Evolutionary conservation across 2,329 filamentous ascomycete species (phyloP), one percentile per base, ranked within the genome.

Genomic region (Cercospora zeina): DNA sequence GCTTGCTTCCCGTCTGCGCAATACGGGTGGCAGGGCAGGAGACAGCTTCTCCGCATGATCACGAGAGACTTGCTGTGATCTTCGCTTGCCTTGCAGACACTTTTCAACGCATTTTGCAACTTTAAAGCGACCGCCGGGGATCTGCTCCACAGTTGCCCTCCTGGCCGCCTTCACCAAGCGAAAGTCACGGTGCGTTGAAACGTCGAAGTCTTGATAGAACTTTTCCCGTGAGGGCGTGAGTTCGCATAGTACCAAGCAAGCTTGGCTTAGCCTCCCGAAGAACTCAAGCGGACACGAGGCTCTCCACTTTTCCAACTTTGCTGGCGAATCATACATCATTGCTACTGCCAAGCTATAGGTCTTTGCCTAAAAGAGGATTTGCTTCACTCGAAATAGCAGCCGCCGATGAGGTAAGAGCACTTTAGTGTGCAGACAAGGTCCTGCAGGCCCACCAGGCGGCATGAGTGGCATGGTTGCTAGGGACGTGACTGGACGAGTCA

Each of bases 331-430:
- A 53, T 30, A 30, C 7, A 11, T 7, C 10, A 10, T 13, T 10
- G 11, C 6, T 16, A 9, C 6, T 27, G 56, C 45, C 45, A 51
- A 59, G 56, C n/a, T 16, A 11, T 11, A 13, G 10, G 7, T 31
- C 5, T 6, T 27, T 33, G 11, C 33, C 56, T 16, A 13, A 51
- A 27, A 14, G 21, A 59, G 45, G 11, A 56, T 39, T 13, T 33
- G 9, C 4, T 34, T 11, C 36, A 42, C 45, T 36, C 11, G 33
- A 39, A 59, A 59, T 59, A 59, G 42, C 31, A 58, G 16, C 56
- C 56, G 56, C 56, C 45, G 45, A 30, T 58, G 56, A 58, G 42
- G 50, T 58, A 39, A 58, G 42, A 16, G 8, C 45, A 34, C 45
- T 39, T 31, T 56, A 56, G 54, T 45, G 19, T 45, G 36, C 54